Evolutionary conservation across 2,329 filamentous ascomycete genomes (phyloP), one percentile per base, ranked within the genome.

Genomic region (Madurella mycetomatis): DNA sequence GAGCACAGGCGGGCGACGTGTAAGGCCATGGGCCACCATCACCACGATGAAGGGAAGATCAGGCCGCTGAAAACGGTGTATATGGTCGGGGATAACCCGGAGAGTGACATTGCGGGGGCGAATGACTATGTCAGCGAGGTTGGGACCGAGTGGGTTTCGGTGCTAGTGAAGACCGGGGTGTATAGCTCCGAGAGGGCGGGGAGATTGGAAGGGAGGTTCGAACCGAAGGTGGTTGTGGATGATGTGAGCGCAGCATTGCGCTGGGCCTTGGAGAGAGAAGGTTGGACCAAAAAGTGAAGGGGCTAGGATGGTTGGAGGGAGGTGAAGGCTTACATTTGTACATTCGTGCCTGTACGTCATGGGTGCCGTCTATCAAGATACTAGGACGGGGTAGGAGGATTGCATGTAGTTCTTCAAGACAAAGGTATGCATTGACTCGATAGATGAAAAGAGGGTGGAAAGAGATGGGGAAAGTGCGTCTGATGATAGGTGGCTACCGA

Each of bases 21-120:
- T 47, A 65, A 69, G 15, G 60, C 58, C 8, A 31, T 41, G 30
- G 55, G 54, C 9, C 34, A 42, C 19, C 37, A 11, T 17, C 15
- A 46, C 54, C 46, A 54, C 59, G 59, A 51, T 61, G 56, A 58
- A 66, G 25, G 60, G 64, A 31, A 53, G 70, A 2, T 69, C 65
- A 17, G 77, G 2, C 17, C 79, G n/a, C 70, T 96, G 52, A 77
- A 78, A 64, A 81, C 79, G 42, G 91, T 97, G 11, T 97, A 95
- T 72, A 97, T 97, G 92, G 82, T 97, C 41, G 94, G 94, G 5
- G 88, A 92, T 66, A 92, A 92, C 65, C 88, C 88, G 5, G 90
- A 90, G 66, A 94, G 88, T 62, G 94, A 99, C 69, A 96, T 99
- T 61, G 77, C 83, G 5, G 94, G 94, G 5, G 92, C 90, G 17